Base-by-base conservation (phyloP, 345 rosid species). In the Eucalyptus marginata region DNA sequence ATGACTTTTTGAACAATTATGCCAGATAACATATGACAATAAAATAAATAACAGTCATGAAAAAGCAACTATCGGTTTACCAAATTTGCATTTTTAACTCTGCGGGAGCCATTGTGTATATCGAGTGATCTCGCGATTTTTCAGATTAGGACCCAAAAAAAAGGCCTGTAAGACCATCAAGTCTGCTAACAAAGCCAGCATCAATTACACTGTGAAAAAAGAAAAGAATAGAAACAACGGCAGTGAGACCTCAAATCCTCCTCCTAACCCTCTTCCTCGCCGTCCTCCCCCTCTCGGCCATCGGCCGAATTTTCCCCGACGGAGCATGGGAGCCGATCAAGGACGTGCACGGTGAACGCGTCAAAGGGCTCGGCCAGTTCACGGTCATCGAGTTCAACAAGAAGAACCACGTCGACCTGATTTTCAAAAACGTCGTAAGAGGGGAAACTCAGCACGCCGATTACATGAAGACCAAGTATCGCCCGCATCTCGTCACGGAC, bases 51-150 rank as follows among this genome's bases (percentile, higher is more conserved):
- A 68, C 44, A 33, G 24, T 68, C 44, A 1, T 33, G 80, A n/a
- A 33, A 68, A 68, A 16, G 79, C 12, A 17, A 66, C 10, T 66
- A 17, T 31, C 40, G 1, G 0, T 66, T 66, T 66, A 16, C 79
- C 43, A 68, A 66, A 31, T 68, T 68, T 68, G 80, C 43, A 68
- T 68, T 0, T 0, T 13, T 0, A 64, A 13, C 33, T 64, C 36
- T 3, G 68, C 9, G 4, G 79, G 11, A 66, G 79, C 79, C 79
- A 66, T 15, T 0, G 40, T 66, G 79, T 66, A 0, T 0, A 52
- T 1, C 15, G 8, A 62, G 33, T 13, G 0, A 13, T 62, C 68
- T 62, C 2, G 0, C 8, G 68, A 62, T 62, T 29, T 29, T 62
- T 62, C 33, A 29, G 16, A 62, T 62, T 62, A 62, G 33, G 68